Conservation (phyloP, 805 yeast genomes). For the Lachancea sp. region DNA sequence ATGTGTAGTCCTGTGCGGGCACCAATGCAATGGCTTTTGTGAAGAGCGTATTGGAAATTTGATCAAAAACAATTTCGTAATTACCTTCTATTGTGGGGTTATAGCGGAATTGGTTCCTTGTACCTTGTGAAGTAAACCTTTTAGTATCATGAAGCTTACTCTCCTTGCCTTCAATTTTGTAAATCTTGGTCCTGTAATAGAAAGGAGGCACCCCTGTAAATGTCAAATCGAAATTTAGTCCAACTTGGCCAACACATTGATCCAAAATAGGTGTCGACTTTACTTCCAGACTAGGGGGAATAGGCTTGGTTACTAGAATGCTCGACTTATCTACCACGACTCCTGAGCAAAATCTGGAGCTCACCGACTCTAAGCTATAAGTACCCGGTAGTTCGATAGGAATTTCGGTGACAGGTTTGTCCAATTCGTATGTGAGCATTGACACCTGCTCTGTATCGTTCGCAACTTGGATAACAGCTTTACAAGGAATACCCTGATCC, state of each 20-base stretch:
- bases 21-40: conserved; percentile 34
- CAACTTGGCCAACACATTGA: conserved; percentile 88
- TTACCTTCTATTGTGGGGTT: conserved; percentile 77
- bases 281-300: conserved; percentile 44
- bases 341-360: conserved; percentile 63
- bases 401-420: conserved; percentile 30
- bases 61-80: conserved; percentile 65
- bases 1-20: conserved; percentile 42
- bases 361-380: conserved; percentile 49
- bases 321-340: conserved; percentile 49
- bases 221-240: conserved; percentile 63
- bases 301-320: conserved; percentile 51
- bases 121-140: conserved; percentile 35
- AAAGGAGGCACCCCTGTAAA: conserved; percentile 81
- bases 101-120: conserved; percentile 55
- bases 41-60: conserved; percentile 60
- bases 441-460: conserved; percentile 25
- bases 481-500: conserved; percentile 31
- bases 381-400: conserved; percentile 55
- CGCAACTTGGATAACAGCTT: conserved; percentile 30
- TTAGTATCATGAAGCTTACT: conserved; percentile 34
- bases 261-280: conserved; percentile 55
- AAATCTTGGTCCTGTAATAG: conserved; percentile 55
- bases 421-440: conserved; percentile 22
- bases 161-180: conserved; percentile 39